Base-by-base conservation (phyloP, 176 grass and related monocot genomes). In the Juncus effusus region DNA sequence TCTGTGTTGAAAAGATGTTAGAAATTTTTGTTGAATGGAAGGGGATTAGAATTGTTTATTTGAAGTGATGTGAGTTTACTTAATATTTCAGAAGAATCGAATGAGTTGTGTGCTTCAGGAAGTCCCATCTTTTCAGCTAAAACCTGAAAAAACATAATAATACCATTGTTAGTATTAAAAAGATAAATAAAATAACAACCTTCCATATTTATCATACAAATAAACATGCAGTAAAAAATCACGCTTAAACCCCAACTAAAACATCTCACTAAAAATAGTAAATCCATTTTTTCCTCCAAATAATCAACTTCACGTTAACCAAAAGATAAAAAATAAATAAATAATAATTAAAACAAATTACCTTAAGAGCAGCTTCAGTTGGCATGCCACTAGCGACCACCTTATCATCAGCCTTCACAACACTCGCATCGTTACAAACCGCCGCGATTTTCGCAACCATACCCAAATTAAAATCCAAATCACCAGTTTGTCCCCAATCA, bases 101-200 rank as follows among this genome's bases (percentile, higher is more conserved):
- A 36, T 3, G 85, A 86, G 16, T 62, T 69, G 16, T 78, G 75
- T 58, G 74, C 82, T 49, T 82, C 74, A 54, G 93, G 85, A 14
- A 91, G 42, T 4, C 93, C 93, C 93, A 96, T 96, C 69, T 96
- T 96, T 78, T 96, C 93, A 76, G 87, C 85, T 35, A 96, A 72
- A 51, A 96, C 82, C 92, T 96, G 49, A 59, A 59, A 79, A 38
- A 81, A 69, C 6, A 85, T 60, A 67, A 7, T 39, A 60, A 54
- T 78, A 54, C 6, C 7, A 55, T 9, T 38, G 6, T 38, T 57
- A 28, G 19, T 28, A 28, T 28, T 28, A 28, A 28, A 28, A 28
- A 28, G 19, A 28, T 28, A 28, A 28, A 28, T 28, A 28, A 28
- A 28, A 28, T 28, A 28, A 28, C 19, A 28, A 28, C 19, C 19